These are phyloP conservation scores for Oryza rufipogon DNA, from an alignment of 176 grass and related monocot species.

Conservation along the genomic window DNA sequence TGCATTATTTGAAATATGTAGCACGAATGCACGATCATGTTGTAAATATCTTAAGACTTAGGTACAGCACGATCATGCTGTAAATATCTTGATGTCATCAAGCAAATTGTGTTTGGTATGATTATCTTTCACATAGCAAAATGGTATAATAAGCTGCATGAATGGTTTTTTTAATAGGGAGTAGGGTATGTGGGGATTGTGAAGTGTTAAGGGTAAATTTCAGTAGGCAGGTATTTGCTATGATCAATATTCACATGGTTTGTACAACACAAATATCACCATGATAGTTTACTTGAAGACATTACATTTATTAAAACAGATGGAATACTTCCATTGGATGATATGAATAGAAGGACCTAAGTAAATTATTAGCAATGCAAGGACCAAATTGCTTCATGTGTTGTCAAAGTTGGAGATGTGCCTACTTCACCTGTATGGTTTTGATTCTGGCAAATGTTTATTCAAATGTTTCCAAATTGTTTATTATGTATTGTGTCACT, in stretches of 20 bases:
- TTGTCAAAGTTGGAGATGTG: not conserved
- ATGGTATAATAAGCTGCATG: not conserved
- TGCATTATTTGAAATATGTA: not conserved
- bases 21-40: not conserved
- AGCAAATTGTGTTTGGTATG: not conserved
- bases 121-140: not conserved
- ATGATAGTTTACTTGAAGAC: not conserved
- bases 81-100: not conserved
- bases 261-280: not conserved
- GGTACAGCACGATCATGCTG: not conserved
- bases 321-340: not conserved
- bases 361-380: not conserved
- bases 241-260: not conserved
- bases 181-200: not conserved
- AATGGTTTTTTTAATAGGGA: not conserved
- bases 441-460: not conserved
- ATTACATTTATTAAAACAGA: not conserved
- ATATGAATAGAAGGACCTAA: not conserved
- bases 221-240: not conserved
- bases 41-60: not conserved
- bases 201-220: not conserved
- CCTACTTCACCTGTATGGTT: not conserved
- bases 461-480: not conserved
- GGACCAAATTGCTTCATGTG: not conserved
- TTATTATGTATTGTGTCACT: conserved; percentile 30